Conservation (phyloP, 306 rosid genomes). For the Ammopiptanthus mongolicus region DNA sequence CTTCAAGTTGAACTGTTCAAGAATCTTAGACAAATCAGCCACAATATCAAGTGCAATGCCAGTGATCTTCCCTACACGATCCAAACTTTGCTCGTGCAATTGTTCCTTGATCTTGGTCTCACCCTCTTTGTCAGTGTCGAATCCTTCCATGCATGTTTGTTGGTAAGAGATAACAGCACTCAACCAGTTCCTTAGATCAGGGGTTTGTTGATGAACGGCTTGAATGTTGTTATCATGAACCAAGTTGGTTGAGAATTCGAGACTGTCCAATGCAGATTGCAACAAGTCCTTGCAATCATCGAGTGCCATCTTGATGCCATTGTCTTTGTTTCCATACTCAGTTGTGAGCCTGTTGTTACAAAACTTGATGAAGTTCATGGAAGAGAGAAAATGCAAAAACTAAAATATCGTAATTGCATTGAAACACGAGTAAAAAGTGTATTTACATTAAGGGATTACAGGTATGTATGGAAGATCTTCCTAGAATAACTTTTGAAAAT, state of each 20-base stretch:
- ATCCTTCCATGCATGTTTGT: slow-evolving; percentile 42
- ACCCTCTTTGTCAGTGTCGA: slow-evolving; percentile 16
- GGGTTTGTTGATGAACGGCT: slow-evolving; percentile 3
- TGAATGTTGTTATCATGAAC: slow-evolving; percentile 28
- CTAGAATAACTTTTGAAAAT: no score
- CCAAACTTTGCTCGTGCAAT: background rate
- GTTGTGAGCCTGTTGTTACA: background rate
- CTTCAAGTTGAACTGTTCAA: slow-evolving; percentile 26
- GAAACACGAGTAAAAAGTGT: no score
- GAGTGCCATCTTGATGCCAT: slow-evolving; percentile 35
- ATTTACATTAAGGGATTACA: no score
- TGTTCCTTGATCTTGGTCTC: slow-evolving; percentile 22
- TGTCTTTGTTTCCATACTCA: slow-evolving; percentile 8
- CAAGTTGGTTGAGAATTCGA: slow-evolving; percentile 14
- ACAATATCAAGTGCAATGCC: slow-evolving; percentile 52
- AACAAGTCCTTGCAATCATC: slow-evolving; percentile 63
- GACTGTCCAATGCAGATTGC: slow-evolving; percentile 36
- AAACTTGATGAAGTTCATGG: no score
- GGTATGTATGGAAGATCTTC: no score
- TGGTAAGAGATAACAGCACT: slow-evolving; percentile 51
- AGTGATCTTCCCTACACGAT: slow-evolving; percentile 29
- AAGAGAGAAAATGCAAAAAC: no score
- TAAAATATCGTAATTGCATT: no score
- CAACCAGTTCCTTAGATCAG: slow-evolving; percentile 62
- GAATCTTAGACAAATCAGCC: slow-evolving; percentile 20